phyloP scores from a whole-genome alignment of 805 yeast species.

The Teunomyces tritomae region DNA sequence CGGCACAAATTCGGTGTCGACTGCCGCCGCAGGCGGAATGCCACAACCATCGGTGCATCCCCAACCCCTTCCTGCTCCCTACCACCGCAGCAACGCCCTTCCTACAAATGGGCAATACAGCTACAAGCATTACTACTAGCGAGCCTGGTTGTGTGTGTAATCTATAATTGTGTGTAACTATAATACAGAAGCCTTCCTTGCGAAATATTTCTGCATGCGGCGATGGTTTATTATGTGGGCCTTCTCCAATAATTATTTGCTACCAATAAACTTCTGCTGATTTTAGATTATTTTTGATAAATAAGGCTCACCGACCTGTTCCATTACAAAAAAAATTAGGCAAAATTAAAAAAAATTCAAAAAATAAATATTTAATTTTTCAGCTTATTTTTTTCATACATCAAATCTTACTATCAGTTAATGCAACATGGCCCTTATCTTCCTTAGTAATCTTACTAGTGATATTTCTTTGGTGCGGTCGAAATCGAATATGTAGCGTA shows the following conservation, averaged over 20 bases:
- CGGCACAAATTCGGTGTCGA: neutral
- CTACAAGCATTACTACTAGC: slow-evolving; percentile 3
- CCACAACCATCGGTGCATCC: slow-evolving; percentile 6
- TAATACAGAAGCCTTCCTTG: neutral
- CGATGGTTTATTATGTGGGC: neutral
- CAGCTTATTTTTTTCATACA: too few species aligned
- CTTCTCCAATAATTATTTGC: neutral
- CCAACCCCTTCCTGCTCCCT: slow-evolving; percentile 7
- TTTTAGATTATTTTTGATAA: neutral
- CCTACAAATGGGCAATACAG: slow-evolving; percentile 1
- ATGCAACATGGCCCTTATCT: too few species aligned
- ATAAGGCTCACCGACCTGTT: neutral
- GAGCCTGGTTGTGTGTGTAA: neutral
- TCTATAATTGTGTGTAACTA: neutral
- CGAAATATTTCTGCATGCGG: neutral
- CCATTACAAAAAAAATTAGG: neutral
- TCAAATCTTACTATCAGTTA: too few species aligned
- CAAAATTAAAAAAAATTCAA: too few species aligned
- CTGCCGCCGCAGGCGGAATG: neutral
- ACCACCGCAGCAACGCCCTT: slow-evolving; percentile 7
- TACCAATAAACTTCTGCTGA: neutral
- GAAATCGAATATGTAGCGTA: too few species aligned
- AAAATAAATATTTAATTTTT: too few species aligned
- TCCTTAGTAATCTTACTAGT: neutral
- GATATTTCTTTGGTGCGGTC: neutral